Evolutionary conservation across 2,329 filamentous ascomycete genomes (phyloP).

Genomic region (Orbilia blumenaviensis): DNA sequence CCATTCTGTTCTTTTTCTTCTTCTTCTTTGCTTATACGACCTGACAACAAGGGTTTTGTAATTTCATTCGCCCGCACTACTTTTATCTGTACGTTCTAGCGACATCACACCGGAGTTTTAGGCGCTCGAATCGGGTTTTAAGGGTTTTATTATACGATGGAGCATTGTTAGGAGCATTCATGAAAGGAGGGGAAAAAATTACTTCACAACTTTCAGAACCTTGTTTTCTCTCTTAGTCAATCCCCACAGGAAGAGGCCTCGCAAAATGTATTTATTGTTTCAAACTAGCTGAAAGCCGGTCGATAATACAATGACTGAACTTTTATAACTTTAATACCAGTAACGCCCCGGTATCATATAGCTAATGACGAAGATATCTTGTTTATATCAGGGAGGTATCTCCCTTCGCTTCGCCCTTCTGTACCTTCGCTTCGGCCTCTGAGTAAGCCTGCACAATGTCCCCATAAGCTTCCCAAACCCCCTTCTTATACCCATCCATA

Average conservation of each 20-base stretch:
- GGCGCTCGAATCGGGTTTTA: neutral
- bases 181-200: neutral
- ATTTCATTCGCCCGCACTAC: neutral
- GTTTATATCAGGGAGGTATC: constrained; percentile 35
- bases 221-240: neutral
- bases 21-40: neutral
- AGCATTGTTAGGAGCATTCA: neutral
- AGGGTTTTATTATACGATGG: neutral
- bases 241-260: neutral
- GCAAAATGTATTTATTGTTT: neutral
- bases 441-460: constrained; percentile 78
- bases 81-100: constrained; percentile 8
- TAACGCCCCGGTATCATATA: neutral
- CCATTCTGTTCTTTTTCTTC: neutral
- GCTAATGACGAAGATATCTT: neutral
- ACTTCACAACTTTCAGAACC: too few species aligned
- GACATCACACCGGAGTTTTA: neutral
- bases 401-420: constrained; percentile 63
- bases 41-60: neutral
- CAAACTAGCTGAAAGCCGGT: neutral
- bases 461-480: constrained; percentile 80
- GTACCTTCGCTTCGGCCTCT: constrained; percentile 74
- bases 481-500: constrained; percentile 79
- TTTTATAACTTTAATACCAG: neutral
- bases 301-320: neutral